Evolutionary conservation across 2,329 filamentous ascomycete species (phyloP), one percentile per base, ranked within the genome.

Genomic region (Aspergillus luchuensis): DNA sequence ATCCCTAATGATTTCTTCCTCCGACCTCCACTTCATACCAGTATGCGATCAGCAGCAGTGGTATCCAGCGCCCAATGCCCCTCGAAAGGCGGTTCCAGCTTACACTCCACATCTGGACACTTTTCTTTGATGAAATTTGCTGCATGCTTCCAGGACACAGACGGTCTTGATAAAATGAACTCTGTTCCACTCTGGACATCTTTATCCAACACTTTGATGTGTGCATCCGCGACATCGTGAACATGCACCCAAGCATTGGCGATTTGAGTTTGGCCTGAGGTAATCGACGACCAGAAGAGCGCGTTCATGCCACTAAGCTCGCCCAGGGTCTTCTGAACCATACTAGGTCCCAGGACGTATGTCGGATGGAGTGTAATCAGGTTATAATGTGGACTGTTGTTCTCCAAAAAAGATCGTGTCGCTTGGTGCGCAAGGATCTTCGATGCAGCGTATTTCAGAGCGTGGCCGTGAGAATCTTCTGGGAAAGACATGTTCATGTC

Each of bases 11-110:
- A 66, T 62, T n/a, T 19, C 25, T 21, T 65, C 59, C 55, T 60
- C 19, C 0, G 50, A 48, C 15, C 47, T 36, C 49, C 63, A 66
- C 25, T 41, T 21, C n/a, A 67, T 56, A 1, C 62, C 57, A 67
- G 38, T 8, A 61, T 60, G 21, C 58, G 45, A 39, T 63, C 60
- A 8, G 65, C 66, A 0, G 91, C 95, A 2, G 92, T 91, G 77
- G 96, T 86, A 8, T 96, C 83, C 54, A 96, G 85, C 43, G 87
- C 81, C 4, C 95, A 75, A 71, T 94, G 90, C 0, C 89, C 88
- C 69, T 84, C 76, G 1, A 58, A 45, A 10, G 41, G 52, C n/a
- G 33, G 38, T 45, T 62, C 30, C 43, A 64, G 39, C 17, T 58
- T 58, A 21, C 53, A 49, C 11, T 5, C 50, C 19, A 63, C 28